phyloP scores from a whole-genome alignment of 306 rosid genomes.

The Fragaria iinumae region DNA sequence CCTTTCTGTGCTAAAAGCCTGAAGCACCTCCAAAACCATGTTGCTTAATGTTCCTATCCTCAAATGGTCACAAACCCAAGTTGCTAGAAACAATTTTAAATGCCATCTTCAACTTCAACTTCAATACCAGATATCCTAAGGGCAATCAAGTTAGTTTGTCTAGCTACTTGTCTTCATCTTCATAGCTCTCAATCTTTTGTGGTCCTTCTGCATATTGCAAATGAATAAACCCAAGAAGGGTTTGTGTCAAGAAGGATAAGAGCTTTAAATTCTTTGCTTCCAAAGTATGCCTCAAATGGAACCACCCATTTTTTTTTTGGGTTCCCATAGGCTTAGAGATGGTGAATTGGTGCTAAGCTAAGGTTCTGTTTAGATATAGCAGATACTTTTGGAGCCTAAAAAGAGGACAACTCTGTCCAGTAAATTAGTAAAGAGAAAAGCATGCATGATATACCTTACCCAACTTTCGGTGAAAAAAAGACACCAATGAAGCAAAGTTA shows the following conservation, averaged over 20 bases:
- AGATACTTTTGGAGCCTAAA: slow-evolving; percentile 19
- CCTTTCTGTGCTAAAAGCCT: neutral
- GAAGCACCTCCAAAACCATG: slow-evolving; percentile 1
- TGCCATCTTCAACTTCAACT: slow-evolving; percentile 9
- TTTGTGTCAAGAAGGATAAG: neutral
- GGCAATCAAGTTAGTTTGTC: slow-evolving; percentile 7
- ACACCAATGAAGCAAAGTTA: neutral
- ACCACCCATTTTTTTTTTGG: neutral
- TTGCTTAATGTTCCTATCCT: neutral
- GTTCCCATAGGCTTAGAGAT: slow-evolving; percentile 5
- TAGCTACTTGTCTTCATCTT: neutral
- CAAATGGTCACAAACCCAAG: neutral
- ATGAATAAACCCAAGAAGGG: neutral
- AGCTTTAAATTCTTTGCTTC: neutral
- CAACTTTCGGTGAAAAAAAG: slow-evolving; percentile 26
- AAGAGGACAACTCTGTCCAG: neutral
- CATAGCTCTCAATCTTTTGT: slow-evolving; percentile 6
- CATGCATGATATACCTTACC: slow-evolving; percentile 35
- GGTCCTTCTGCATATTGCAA: slow-evolving; percentile 14
- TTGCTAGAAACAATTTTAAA: slow-evolving; percentile 3
- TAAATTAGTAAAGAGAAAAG: neutral
- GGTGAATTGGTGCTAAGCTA: slow-evolving; percentile 26
- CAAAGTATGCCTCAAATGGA: slow-evolving; percentile 1
- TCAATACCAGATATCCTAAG: neutral
- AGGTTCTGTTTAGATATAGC: slow-evolving; percentile 30